Percentiles rank a stretch among this genome's conserved stretches.
phyloP scores from a whole-genome alignment of 192 early-diverging fungal species.

The Thamnidium elegans region DNA sequence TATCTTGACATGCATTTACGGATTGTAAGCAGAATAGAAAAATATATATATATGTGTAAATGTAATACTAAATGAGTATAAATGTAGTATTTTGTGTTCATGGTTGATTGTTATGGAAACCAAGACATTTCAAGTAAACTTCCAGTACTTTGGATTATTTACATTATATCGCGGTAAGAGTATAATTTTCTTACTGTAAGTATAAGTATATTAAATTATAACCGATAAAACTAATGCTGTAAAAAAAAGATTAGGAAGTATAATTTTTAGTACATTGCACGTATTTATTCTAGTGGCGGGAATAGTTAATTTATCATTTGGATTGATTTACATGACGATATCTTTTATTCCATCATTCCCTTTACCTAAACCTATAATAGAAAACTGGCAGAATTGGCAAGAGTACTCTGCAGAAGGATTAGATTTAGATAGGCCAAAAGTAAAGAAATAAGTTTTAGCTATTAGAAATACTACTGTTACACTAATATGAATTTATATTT shows the following conservation, averaged over 20 bases:
- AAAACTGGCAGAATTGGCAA: conserved; percentile 38
- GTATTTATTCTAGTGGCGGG: conserved; percentile 48
- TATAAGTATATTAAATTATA: background rate
- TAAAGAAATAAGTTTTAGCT: background rate
- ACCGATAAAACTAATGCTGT: background rate
- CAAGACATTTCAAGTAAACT: conserved; percentile 5
- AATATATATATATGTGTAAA: background rate
- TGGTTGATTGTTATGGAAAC: background rate
- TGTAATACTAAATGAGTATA: background rate
- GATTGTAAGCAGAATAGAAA: conserved; percentile 16
- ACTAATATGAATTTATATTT: background rate
- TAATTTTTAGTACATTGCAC: conserved; percentile 40
- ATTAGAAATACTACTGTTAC: background rate
- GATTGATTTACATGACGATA: conserved; percentile 48
- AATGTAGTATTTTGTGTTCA: background rate
- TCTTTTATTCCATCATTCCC: conserved; percentile 32
- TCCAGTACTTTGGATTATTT: conserved; percentile 45
- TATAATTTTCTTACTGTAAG: conserved; percentile 50
- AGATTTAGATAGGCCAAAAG: conserved; percentile 18
- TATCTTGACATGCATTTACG: conserved; percentile 25
- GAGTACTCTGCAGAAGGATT: conserved; percentile 34
- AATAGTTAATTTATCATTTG: conserved; percentile 43
- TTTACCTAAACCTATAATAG: conserved; percentile 13
- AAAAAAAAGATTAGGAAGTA: conserved; percentile 48
- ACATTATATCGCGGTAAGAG: conserved; percentile 55